A percentile compares a stretch with the other conserved stretches of the same genome.
These are phyloP conservation scores for Apiotrichum gracile DNA, from an alignment of 1,284 basidiomycete genomes.

Conservation along the genomic window DNA sequence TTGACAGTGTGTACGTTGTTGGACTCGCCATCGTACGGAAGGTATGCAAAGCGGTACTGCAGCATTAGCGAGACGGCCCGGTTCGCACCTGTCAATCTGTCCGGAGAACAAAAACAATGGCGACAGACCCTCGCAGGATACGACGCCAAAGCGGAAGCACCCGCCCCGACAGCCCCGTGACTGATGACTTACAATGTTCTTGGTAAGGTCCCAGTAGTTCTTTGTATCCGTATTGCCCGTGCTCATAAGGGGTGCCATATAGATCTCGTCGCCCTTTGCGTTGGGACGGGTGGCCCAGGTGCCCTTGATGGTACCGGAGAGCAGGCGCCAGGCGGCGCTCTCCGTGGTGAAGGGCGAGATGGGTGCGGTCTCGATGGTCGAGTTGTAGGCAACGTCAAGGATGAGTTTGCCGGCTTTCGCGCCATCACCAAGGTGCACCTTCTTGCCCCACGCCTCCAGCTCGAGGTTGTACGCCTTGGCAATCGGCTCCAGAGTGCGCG, in stretches of 20 bases:
- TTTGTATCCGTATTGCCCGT: constrained; percentile 44
- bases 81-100: neutral
- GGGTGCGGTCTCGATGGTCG: constrained; percentile 40
- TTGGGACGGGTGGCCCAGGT: constrained; percentile 29
- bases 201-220: constrained; percentile 41
- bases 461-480: constrained; percentile 35
- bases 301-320: constrained; percentile 33
- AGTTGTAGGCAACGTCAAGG: constrained; percentile 29
- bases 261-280: constrained; percentile 8
- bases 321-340: constrained; percentile 33
- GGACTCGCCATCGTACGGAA: constrained; percentile 4
- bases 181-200: constrained; percentile 22
- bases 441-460: constrained; percentile 36
- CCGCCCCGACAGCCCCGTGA: no score
- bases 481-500: constrained; percentile 25
- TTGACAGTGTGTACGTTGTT: constrained; percentile 38
- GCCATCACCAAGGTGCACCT: constrained; percentile 12
- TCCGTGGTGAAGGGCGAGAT: constrained; percentile 38
- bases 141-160: no score
- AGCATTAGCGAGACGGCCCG: neutral
- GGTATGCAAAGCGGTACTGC: constrained; percentile 37
- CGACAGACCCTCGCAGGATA: no score
- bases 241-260: constrained; percentile 33
- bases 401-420: constrained; percentile 24
- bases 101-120: no score